These are phyloP conservation scores for Dactylis glomerata DNA, from an alignment of 176 grass and related monocot species.

Conservation along the genomic window DNA sequence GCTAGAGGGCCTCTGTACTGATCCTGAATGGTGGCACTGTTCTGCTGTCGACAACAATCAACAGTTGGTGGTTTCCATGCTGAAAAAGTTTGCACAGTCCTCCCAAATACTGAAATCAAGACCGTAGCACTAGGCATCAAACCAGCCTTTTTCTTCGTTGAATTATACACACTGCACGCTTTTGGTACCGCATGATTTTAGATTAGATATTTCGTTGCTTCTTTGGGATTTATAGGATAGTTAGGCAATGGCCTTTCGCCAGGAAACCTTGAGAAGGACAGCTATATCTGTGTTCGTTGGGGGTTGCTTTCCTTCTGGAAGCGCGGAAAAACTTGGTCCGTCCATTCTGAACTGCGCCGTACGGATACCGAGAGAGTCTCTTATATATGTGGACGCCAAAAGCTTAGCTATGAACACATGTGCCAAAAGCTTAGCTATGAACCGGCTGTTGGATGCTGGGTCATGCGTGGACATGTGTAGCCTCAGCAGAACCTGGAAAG, in stretches of 20 bases:
- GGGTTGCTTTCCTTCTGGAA: constrained; percentile 38
- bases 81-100: background rate
- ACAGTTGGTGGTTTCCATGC: background rate
- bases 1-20: too few relatives aligned
- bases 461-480: background rate
- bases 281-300: constrained; percentile 19
- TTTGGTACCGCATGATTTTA: background rate
- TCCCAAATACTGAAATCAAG: background rate
- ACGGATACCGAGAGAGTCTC: background rate
- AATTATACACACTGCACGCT: background rate
- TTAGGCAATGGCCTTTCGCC: constrained; percentile 29
- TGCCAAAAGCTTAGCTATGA: too few relatives aligned
- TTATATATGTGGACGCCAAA: background rate
- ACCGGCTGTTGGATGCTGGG: background rate
- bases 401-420: background rate
- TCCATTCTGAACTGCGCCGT: constrained; percentile 26
- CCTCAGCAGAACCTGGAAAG: background rate
- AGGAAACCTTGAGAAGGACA: constrained; percentile 11
- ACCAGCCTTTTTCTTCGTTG: constrained; percentile 17
- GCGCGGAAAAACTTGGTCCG: constrained; percentile 1
- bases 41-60: background rate
- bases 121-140: background rate
- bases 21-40: background rate
- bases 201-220: background rate
- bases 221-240: constrained; percentile 9